Conservation (phyloP, 257 asterid species). For the Lantana camara region DNA sequence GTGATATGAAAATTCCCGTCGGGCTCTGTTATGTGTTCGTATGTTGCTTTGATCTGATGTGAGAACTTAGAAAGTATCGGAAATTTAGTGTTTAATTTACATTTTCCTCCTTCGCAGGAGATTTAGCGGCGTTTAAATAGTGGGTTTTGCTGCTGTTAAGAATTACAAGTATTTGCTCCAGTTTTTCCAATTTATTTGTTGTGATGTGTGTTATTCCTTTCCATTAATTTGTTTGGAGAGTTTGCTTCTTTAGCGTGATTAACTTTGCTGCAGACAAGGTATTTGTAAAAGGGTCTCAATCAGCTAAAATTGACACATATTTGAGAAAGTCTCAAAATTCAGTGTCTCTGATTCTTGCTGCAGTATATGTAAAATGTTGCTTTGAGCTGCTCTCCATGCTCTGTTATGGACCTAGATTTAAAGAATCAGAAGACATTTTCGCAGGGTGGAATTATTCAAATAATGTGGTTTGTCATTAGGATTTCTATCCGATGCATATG, state of each 20-base stretch:
- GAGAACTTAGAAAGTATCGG: neutral
- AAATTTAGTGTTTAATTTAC: neutral
- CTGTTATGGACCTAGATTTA: neutral
- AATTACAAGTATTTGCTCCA: neutral
- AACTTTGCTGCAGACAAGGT: neutral
- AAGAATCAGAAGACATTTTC: neutral
- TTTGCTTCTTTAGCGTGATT: neutral
- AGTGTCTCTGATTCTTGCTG: constrained; percentile 9
- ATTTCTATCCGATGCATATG: neutral
- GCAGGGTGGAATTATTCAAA: neutral
- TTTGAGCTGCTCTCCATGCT: neutral
- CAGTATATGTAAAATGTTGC: neutral
- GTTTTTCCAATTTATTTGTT: neutral
- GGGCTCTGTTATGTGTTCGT: constrained; percentile 1
- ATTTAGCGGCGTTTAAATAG: neutral
- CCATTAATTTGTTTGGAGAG: neutral
- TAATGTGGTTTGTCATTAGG: neutral
- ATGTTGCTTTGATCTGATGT: constrained; percentile 19
- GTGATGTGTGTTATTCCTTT: no score
- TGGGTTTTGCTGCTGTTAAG: constrained; percentile 3
- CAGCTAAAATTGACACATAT: no score
- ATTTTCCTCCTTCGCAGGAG: constrained; percentile 1
- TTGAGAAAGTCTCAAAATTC: no score
- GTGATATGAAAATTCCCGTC: neutral
- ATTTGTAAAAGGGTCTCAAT: neutral